Evolutionary conservation across 2,329 filamentous ascomycete species (phyloP).

Genomic region (Trichophyton simii): DNA sequence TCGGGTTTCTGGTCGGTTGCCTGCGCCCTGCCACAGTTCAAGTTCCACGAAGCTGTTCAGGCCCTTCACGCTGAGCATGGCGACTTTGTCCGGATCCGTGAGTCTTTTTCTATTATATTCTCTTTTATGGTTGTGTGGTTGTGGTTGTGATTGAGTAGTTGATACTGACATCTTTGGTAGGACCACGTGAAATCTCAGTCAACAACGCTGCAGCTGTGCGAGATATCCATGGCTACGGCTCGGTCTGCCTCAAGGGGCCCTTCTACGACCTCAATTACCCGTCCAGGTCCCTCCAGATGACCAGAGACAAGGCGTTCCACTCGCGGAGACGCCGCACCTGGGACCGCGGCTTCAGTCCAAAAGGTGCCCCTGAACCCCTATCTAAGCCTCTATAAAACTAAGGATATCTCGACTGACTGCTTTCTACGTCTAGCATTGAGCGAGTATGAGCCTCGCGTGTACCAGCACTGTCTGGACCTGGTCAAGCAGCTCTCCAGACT

Average conservation of each 20-base stretch:
- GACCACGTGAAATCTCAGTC: constrained; percentile 16
- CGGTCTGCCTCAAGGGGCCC: constrained; percentile 16
- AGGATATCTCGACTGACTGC: background rate
- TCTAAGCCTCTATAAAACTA: background rate
- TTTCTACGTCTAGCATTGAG: constrained; percentile 2
- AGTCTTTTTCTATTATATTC: background rate
- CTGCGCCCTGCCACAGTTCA: constrained; percentile 13
- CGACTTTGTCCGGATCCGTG: constrained; percentile 21
- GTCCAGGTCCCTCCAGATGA: constrained; percentile 15
- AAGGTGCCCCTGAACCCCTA: constrained; percentile 14
- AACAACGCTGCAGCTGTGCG: constrained; percentile 11
- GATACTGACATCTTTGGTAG: constrained; percentile 5
- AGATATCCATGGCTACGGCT: constrained; percentile 13
- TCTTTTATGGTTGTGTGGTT: background rate
- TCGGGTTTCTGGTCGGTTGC: constrained; percentile 15
- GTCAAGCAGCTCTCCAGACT: constrained; percentile 2
- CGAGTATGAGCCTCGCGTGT: constrained; percentile 10
- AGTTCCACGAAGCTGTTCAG: constrained; percentile 11
- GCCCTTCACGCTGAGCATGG: constrained; percentile 19
- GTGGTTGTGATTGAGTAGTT: too few relatives aligned
- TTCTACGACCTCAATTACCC: constrained; percentile 19
- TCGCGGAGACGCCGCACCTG: constrained; percentile 16
- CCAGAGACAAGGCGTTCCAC: constrained; percentile 17
- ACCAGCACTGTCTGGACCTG: constrained; percentile 6
- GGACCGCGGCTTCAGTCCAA: constrained; percentile 22